Percentiles rank a stretch among this genome's conserved stretches.
Conservation (phyloP, 352 stramenopile genomes). For the Pythium chondricola region DNA sequence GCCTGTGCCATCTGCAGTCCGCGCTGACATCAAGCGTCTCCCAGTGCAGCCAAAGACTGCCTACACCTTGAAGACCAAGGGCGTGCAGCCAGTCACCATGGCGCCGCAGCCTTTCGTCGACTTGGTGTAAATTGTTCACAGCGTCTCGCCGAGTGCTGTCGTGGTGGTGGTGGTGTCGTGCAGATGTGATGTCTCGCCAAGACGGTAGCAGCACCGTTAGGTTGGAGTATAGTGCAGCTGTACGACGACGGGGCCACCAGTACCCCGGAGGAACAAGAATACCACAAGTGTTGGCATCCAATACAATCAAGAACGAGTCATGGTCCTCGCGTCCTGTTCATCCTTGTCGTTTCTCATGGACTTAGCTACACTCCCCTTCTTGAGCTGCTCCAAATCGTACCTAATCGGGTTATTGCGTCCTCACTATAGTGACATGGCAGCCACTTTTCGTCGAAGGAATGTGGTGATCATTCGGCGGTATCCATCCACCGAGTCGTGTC, state of each 20-base stretch:
- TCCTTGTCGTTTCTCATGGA: not conserved
- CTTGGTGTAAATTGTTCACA: conserved; percentile 89
- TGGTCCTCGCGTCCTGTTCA: not conserved
- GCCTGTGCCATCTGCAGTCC: too few relatives aligned
- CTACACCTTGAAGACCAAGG: conserved; percentile 93
- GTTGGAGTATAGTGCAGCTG: not conserved
- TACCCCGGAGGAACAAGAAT: conserved; percentile 17
- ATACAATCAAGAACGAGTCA: conserved; percentile 45
- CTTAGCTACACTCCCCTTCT: conserved; percentile 4
- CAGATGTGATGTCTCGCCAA: too few relatives aligned
- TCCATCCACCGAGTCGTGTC: conserved; percentile 1
- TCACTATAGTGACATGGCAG: too few relatives aligned
- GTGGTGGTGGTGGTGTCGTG: conserved; percentile 4
- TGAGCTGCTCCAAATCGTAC: too few relatives aligned
- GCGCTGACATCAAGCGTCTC: conserved; percentile 93
- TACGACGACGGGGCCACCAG: not conserved
- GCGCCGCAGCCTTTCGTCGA: conserved; percentile 98
- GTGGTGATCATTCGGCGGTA: too few relatives aligned
- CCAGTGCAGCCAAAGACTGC: conserved; percentile 92
- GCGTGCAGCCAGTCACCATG: conserved; percentile 92
- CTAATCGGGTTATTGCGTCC: too few relatives aligned
- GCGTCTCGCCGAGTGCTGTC: conserved; percentile 1
- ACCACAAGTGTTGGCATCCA: conserved; percentile 35
- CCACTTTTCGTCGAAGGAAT: too few relatives aligned
- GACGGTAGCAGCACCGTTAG: too few relatives aligned